phyloP scores from a whole-genome alignment of 345 rosid species.

The Gossypium arboreum region DNA sequence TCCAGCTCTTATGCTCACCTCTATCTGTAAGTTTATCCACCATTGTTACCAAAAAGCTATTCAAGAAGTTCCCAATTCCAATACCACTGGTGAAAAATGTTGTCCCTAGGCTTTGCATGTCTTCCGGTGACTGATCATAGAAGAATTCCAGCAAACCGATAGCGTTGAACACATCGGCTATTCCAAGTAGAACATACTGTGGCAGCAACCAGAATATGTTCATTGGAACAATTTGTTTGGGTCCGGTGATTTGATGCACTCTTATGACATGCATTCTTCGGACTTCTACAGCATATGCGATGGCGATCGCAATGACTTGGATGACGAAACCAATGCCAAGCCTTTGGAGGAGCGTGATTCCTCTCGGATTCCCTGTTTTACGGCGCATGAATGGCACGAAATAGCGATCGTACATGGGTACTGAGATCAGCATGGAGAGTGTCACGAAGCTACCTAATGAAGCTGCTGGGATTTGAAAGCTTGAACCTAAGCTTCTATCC shows the following conservation, averaged over 20 bases:
- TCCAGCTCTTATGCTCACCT: constrained; percentile 71
- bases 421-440: constrained; percentile 76
- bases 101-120: constrained; percentile 92
- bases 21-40: constrained; percentile 56
- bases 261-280: constrained; percentile 52
- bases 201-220: constrained; percentile 82
- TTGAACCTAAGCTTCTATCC: constrained; percentile 51
- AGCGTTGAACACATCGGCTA: constrained; percentile 78
- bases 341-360: constrained; percentile 78
- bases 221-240: constrained; percentile 67
- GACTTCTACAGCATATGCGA: constrained; percentile 66
- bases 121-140: constrained; percentile 87
- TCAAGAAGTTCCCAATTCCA: constrained; percentile 82
- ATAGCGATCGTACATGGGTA: constrained; percentile 75
- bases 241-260: constrained; percentile 28
- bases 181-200: constrained; percentile 68
- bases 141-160: constrained; percentile 81
- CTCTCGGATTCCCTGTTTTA: constrained; percentile 70
- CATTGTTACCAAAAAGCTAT: constrained; percentile 72
- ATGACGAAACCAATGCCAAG: constrained; percentile 69
- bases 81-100: constrained; percentile 87
- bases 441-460: constrained; percentile 78
- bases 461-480: constrained; percentile 78
- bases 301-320: constrained; percentile 59
- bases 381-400: constrained; percentile 75